Evolutionary conservation across 768 basidiomycete species (phyloP).

Genomic region (Xerocomellus chrysenteron): DNA sequence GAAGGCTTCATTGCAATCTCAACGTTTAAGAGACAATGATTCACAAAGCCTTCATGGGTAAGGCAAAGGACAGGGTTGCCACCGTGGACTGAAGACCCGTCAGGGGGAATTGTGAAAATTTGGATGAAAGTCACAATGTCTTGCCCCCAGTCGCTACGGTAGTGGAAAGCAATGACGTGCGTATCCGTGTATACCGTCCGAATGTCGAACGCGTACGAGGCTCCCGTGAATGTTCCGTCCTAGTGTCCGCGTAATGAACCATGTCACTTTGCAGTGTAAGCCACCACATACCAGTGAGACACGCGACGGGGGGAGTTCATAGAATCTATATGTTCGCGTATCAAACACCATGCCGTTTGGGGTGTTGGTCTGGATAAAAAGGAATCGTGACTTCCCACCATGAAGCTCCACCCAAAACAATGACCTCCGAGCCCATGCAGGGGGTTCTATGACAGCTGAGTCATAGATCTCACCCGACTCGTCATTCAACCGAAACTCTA

Average conservation of each 20-base stretch:
- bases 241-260: not conserved
- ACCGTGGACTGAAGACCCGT: too few relatives aligned
- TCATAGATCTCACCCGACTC: not conserved
- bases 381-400: not conserved
- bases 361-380: not conserved
- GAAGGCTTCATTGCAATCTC: not conserved
- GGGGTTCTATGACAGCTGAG: not conserved
- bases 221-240: too few relatives aligned
- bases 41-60: not conserved
- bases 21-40: rapidly evolving
- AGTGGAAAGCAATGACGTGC: not conserved
- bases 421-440: not conserved
- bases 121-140: not conserved
- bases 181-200: not conserved
- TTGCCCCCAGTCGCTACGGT: not conserved
- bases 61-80: not conserved
- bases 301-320: not conserved
- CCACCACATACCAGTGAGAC: not conserved
- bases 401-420: not conserved
- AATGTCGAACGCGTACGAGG: too few relatives aligned
- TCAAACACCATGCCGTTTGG: not conserved
- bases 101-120: not conserved
- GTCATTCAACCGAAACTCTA: not conserved
- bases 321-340: not conserved
- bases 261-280: slow-evolving; percentile 9